Evolutionary conservation across 1,139 yeast species (phyloP), one percentile per base, ranked within the genome.

Genomic region (Debaryomyces coudertii): DNA sequence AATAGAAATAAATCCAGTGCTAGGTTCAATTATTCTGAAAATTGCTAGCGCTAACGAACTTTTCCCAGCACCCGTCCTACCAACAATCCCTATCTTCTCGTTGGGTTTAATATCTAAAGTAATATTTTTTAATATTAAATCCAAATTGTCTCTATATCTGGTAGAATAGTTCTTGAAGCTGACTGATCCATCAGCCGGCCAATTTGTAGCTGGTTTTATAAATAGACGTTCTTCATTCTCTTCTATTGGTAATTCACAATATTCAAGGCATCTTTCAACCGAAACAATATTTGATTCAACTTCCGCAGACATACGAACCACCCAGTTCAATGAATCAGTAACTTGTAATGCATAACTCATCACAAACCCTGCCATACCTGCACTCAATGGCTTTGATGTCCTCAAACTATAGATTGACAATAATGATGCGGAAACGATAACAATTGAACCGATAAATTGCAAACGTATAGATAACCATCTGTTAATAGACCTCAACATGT

Each of bases 1-100:
- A 47, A 83, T 77, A 15, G 33, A 44, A 30, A 71, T 66, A 41
- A 58, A 54, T 3, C 76, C 76, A 1, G 47, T 34, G 12, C 64
- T 57, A 4, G 74, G 65, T 53, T 71, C 76, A 36, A 71, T 63
- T 9, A 71, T 67, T 28, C 76, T 60, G 60, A 70, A 71, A 11
- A 71, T 53, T 0, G 76, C 74, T 47, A 70, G 58, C 1, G 75
- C 64, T 29, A 71, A 60, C 0, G 74, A 63, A 5, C 73, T 68
- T 48, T 71, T 71, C 5, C 76, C 76, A 2, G 76, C 75, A 7
- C 76, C 76, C 2, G 76, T 71, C 53, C 76, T 57, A 12, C 76
- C 76, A 29, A 70, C 75, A 47, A 71, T 66, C 14, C 76, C 76
- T 39, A 71, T 55, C 51, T 71, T 71, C 48, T 71, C 75, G 2